Conservation (phyloP, 352 stramenopile genomes). For the Phytophthora quininea region DNA sequence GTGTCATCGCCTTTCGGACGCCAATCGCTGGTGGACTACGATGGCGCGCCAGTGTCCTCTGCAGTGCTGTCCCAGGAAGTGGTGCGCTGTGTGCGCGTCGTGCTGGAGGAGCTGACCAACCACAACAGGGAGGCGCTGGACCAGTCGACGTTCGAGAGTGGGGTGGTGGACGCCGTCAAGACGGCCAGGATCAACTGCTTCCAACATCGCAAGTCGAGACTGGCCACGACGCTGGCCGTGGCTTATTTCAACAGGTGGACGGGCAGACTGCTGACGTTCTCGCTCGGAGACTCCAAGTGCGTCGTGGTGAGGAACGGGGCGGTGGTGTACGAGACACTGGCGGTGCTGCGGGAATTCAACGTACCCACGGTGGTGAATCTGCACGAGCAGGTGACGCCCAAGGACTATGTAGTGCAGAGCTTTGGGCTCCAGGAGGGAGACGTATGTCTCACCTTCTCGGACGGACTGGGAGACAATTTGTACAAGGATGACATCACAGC, state of each 20-base stretch:
- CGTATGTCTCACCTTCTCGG: constrained; percentile 76
- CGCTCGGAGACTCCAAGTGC: constrained; percentile 82
- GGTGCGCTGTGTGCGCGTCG: constrained; percentile 50
- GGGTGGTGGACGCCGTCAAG: constrained; percentile 59
- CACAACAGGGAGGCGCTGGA: constrained; percentile 51
- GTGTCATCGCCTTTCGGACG: constrained; percentile 69
- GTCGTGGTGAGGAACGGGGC: constrained; percentile 55
- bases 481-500: constrained; percentile 77
- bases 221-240: constrained; percentile 73
- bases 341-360: constrained; percentile 81
- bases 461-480: constrained; percentile 80
- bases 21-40: constrained; percentile 28
- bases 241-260: constrained; percentile 79
- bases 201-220: constrained; percentile 56
- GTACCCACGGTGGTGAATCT: constrained; percentile 81
- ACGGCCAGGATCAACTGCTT: constrained; percentile 66
- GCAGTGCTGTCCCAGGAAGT: constrained; percentile 61
- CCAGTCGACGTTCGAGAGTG: constrained; percentile 47
- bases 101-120: constrained; percentile 65
- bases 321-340: constrained; percentile 71
- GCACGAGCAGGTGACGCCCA: constrained; percentile 42
- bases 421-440: constrained; percentile 59
- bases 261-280: constrained; percentile 65
- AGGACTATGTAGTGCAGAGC: constrained; percentile 77
- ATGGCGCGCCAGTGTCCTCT: constrained; percentile 54